Base-by-base conservation (phyloP, 169 alveolate species). In the Plasmodium blacklocki region DNA sequence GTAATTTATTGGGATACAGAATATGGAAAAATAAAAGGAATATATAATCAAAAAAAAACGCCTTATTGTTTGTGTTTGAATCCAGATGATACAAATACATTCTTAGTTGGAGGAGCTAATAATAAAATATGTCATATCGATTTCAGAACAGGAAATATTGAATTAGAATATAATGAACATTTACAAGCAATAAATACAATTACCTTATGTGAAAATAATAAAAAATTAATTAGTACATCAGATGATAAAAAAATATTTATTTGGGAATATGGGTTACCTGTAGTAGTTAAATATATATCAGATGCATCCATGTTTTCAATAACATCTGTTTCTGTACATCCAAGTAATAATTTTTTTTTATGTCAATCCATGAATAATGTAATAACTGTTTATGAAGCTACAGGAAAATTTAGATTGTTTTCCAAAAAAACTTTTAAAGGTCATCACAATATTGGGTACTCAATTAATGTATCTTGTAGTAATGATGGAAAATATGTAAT, bases 231-330 rank as follows among this genome's bases (percentile, higher is more conserved):
- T 50, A 96, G 99, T 18, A 97, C 99, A 52, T 97, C 99, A 0
- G 99, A 98, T 93, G 99, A 98, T 93, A 98, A 97, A 80, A 97
- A 97, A 91, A 93, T 98, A 32, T 96, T 96, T 78, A 95, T 98
- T 18, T 98, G 99, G 99, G 99, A 98, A 80, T 98, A 96, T 88
- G 99, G 99, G 9, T 96, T 97, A 52, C 99, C 99, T 14, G 98
- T 97, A 47, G 99, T 97, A 1, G 96, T 97, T 45, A 98, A 97
- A 88, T 99, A 97, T 74, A 94, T 98, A n/a, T 95, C 98, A 49
- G 99, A 97, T 64, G 99, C 99, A 12, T 96, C 96, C 64, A 96
- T 97, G 98, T 98, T 97, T 88, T 96, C 98, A 29, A 96, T 98
- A 73, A 98, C 99, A 9, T 96, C 98, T 14, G 98, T 97, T 26